A percentile compares a stretch with the other conserved stretches of the same genome.
Evolutionary conservation across 2,329 filamentous ascomycete species (phyloP).

Genomic region (Aspergillus sp.): DNA sequence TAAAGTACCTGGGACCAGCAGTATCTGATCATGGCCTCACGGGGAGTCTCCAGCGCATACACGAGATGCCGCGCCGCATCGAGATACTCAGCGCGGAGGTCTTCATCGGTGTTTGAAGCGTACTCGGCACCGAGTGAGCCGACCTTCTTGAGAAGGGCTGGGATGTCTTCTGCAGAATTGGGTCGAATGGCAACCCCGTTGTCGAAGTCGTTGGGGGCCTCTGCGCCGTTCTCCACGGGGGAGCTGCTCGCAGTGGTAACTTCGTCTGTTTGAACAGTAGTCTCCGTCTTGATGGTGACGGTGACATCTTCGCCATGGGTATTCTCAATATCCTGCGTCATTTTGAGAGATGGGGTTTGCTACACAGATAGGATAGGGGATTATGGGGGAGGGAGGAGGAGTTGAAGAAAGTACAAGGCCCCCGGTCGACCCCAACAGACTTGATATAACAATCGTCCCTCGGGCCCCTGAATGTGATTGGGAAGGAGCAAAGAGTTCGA

Average conservation of each 20-base stretch:
- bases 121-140: constrained; percentile 9
- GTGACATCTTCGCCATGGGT: neutral
- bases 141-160: constrained; percentile 14
- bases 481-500: neutral
- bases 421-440: neutral
- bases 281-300: neutral
- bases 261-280: neutral
- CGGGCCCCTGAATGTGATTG: neutral
- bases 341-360: neutral
- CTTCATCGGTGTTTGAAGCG: constrained; percentile 4
- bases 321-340: neutral
- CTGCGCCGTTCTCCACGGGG: neutral
- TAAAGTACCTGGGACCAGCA: constrained; percentile 44
- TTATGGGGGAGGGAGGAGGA: neutral
- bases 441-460: neutral
- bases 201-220: constrained; percentile 2
- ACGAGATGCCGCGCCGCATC: constrained; percentile 19
- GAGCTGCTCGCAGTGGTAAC: neutral
- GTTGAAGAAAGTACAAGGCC: neutral
- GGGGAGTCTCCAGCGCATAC: constrained; percentile 44
- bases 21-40: constrained; percentile 51
- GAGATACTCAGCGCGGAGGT: constrained; percentile 15
- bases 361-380: neutral
- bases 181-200: constrained; percentile 14
- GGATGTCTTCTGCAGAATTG: constrained; percentile 11